Evolutionary conservation across 1,139 yeast species (phyloP), one percentile per base, ranked within the genome.

Genomic region (Candida sp.): DNA sequence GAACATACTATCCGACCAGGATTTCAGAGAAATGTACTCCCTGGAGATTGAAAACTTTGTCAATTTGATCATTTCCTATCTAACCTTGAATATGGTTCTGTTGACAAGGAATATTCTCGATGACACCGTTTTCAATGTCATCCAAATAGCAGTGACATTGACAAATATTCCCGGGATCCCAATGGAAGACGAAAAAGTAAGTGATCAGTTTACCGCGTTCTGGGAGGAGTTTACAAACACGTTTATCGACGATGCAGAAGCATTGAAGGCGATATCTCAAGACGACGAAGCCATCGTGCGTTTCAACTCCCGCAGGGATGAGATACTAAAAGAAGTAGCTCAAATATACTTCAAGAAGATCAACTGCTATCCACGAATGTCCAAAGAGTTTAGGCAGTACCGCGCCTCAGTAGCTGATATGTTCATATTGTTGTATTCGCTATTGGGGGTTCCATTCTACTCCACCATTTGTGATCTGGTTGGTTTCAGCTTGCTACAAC

Each of bases 211-310:
- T 58, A 73, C 90, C 4, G 85, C 85, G 49, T 90, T 92, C 62
- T 94, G 98, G 98, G 81, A 83, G 49, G 87, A 85, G 51, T 75
- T 88, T 49, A 84, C 87, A 7, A 96, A 89, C 54, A 77, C 82
- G 1, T 82, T 80, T 52, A 70, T 79, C 22, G 87, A 82, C 57
- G 87, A 83, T 50, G 77, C 68, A n/a, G 87, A 73, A 22, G 57
- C 72, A 0, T 60, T 81, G n/a, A 58, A 66, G 46, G 63, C 63
- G 12, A 45, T 72, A 2, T 58, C 80, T 25, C 11, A 7, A 4
- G 5, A 58, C 76, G 35, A 67, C 32, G 27, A 43, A 26, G 35
- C 28, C 23, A 32, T 44, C 32, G 39, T 26, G 9, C 49, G 50
- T 6, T 72, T 76, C 42, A 58, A 68, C 7, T 43, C 51, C 6